Evolutionary conservation across 352 stramenopile genomes (phyloP), one percentile per base, ranked within the genome.

Genomic region (Pythium dissotocum): DNA sequence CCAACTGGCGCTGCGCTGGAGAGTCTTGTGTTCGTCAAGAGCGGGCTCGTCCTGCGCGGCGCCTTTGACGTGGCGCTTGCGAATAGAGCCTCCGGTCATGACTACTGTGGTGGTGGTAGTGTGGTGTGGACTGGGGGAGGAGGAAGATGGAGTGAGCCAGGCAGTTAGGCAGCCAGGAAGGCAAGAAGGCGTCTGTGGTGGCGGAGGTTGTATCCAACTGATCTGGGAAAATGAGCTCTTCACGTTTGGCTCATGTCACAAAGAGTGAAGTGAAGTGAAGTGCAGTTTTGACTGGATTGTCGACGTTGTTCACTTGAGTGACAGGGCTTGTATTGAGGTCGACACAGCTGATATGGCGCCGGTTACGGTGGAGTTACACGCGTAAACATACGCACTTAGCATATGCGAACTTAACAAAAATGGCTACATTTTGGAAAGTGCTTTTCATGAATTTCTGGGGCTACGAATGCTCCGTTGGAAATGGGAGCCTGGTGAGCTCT

Each of bases 1-100:
- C 85, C 85, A 93, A 53, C 79, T 89, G 60, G 82, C 53, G n/a
- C 71, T 77, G 36, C 77, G 79, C 57, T 58, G 40, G 7, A 91
- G 74, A 26, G 70, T 64, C 16, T 67, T 70, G 1, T 36, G 59
- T 4, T 32, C 24, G 8, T 32, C 24, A 9, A 16, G 40, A 28
- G n/a, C 24, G 40, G 58, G 30, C 44, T 54, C 55, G 18, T 10
- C 44, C 57, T 16, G 13, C 12, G 9, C 38, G n/a, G 7, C 53
- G 13, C 35, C 54, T 26, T 74, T 74, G 38, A 59, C 61, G 14
- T 63, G 63, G 60, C 71, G 74, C 52, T 72, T 66, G 16, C 74
- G 74, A 48, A 78, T 42, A 26, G 60, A 51, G 35, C 36, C 58
- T 16, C 13, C 52, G 8, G 55, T 3, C 55, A 61, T 61, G 55